Conservation (phyloP, 257 asterid genomes). For the Paraleonurus japonicus region DNA sequence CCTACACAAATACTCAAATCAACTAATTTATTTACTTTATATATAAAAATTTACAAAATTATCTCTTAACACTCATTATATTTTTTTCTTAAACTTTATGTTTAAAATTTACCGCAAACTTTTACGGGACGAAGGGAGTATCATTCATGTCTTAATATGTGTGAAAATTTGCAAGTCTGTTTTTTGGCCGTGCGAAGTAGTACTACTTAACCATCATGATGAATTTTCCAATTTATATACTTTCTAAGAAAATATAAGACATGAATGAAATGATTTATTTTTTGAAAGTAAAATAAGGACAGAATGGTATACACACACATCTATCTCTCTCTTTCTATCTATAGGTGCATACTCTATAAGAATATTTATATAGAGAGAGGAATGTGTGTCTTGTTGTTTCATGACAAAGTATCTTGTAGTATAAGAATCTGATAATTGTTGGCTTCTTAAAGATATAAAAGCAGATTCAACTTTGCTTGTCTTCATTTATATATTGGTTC, state of each 20-base stretch:
- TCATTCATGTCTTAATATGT: too few relatives aligned
- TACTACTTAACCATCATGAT: too few relatives aligned
- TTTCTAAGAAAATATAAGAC: not conserved
- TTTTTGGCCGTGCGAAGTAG: too few relatives aligned
- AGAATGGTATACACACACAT: not conserved
- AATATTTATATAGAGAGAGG: conserved; percentile 28
- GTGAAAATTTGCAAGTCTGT: too few relatives aligned
- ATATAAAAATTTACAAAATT: too few relatives aligned
- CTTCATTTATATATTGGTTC: conserved; percentile 2
- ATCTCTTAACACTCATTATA: too few relatives aligned
- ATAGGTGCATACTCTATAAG: conserved; percentile 33
- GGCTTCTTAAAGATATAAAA: conserved; percentile 17
- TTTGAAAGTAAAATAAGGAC: not conserved
- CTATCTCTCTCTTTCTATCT: not conserved
- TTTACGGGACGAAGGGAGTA: too few relatives aligned
- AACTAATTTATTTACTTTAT: too few relatives aligned
- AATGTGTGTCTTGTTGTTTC: conserved; percentile 46
- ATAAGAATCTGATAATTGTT: conserved; percentile 24
- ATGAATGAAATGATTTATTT: not conserved
- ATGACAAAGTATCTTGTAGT: conserved; percentile 34
- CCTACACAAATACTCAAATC: too few relatives aligned
- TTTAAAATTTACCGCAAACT: too few relatives aligned
- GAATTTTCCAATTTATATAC: too few relatives aligned
- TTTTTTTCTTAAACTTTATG: too few relatives aligned
- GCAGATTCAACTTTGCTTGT: not conserved